Conservation (phyloP, 176 grass and related monocot genomes). For the Canna indica region DNA sequence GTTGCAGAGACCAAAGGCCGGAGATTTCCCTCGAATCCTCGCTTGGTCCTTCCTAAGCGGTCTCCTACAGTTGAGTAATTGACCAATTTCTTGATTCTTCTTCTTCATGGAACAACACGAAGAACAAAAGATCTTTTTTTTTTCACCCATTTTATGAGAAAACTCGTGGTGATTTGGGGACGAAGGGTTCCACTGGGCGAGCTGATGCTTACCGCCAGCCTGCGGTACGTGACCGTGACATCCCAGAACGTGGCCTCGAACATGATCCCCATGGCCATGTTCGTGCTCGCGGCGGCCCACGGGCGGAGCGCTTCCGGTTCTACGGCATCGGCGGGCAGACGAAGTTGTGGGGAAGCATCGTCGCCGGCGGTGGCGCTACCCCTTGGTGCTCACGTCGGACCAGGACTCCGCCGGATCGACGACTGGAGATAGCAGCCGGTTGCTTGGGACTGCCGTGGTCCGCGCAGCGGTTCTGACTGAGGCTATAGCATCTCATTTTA, state of each 20-base stretch:
- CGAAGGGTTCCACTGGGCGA: constrained; percentile 22
- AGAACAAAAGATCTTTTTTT: neutral
- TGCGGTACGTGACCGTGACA: constrained; percentile 26
- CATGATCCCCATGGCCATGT: constrained; percentile 21
- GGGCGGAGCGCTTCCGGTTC: constrained; percentile 19
- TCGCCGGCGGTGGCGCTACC: constrained; percentile 1
- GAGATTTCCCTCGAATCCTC: neutral
- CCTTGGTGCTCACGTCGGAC: constrained; percentile 3
- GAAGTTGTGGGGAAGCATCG: constrained; percentile 21
- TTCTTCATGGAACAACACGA: neutral
- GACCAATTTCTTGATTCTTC: neutral
- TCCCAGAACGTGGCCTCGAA: constrained; percentile 25
- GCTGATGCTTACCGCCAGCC: constrained; percentile 22
- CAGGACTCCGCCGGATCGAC: neutral
- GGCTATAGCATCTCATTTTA: neutral
- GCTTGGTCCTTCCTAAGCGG: neutral
- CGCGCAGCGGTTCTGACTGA: constrained; percentile 4
- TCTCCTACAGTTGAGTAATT: constrained; percentile 11
- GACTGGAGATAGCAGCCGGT: neutral
- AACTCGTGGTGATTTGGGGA: too few relatives aligned
- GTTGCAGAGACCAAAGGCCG: neutral
- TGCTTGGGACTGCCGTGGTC: constrained; percentile 18
- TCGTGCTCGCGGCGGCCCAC: constrained; percentile 18
- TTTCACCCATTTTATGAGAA: too few relatives aligned
- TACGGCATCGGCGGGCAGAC: constrained; percentile 11